Evolutionary conservation across 257 asterid genomes (phyloP).

Genomic region (Nemophila menziesii): DNA sequence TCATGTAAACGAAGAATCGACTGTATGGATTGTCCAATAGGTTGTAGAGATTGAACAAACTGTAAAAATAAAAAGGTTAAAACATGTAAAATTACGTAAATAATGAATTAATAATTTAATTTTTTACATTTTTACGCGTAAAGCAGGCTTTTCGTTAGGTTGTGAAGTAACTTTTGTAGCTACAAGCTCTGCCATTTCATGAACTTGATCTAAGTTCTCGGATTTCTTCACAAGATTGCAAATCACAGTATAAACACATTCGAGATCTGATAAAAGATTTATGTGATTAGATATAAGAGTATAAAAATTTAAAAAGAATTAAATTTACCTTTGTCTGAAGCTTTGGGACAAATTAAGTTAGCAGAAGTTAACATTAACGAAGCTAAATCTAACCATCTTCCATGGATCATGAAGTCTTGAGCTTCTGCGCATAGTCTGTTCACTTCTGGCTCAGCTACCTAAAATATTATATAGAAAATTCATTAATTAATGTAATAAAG

Average conservation of each 20-base stretch:
- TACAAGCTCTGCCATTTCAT: slow-evolving; percentile 70
- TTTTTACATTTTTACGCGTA: slow-evolving; percentile 75
- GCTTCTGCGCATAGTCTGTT: slow-evolving; percentile 66
- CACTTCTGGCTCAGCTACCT: slow-evolving; percentile 92
- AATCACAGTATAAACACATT: slow-evolving; percentile 70
- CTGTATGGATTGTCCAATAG: slow-evolving; percentile 82
- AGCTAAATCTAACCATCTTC: slow-evolving; percentile 79
- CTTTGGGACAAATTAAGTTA: slow-evolving; percentile 72
- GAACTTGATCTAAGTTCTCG: slow-evolving; percentile 60
- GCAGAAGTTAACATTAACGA: slow-evolving; percentile 81
- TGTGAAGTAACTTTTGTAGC: slow-evolving; percentile 60
- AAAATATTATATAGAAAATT: slow-evolving; percentile 2
- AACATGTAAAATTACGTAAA: slow-evolving; percentile 11
- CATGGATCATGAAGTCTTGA: slow-evolving; percentile 49
- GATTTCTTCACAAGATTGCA: slow-evolving; percentile 85
- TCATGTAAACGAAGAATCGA: slow-evolving; percentile 77
- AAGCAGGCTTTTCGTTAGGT: slow-evolving; percentile 62
- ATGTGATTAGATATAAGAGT: neutral
- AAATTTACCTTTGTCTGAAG: slow-evolving; percentile 76
- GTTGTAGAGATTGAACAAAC: slow-evolving; percentile 87
- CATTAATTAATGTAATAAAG: no score
- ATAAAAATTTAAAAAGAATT: neutral
- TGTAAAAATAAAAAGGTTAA: slow-evolving; percentile 15
- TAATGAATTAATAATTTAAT: slow-evolving; percentile 1
- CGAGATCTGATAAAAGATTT: slow-evolving; percentile 53